Conservation (phyloP, 352 stramenopile genomes). For the Phytopythium aichiense region DNA sequence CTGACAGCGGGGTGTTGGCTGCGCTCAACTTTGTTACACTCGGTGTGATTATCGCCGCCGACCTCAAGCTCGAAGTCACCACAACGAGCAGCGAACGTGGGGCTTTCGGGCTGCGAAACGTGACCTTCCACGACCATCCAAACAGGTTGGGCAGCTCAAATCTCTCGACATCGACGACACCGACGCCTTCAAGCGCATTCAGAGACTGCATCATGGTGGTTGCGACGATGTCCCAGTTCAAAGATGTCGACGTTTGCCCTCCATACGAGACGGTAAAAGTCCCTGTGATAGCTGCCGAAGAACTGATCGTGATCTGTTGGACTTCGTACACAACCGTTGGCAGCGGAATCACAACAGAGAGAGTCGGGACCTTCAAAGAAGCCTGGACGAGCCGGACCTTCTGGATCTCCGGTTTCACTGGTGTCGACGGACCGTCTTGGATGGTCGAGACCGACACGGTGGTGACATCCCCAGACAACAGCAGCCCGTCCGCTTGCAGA, state of each 20-base stretch:
- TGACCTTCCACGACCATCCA: constrained; percentile 31
- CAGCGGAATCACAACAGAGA: constrained; percentile 13
- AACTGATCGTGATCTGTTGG: constrained; percentile 22
- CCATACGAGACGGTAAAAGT: constrained; percentile 24
- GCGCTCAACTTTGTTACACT: constrained; percentile 9
- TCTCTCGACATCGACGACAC: constrained; percentile 14
- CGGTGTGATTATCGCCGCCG: constrained; percentile 9
- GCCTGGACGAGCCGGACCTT: constrained; percentile 8
- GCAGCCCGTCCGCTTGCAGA: constrained; percentile 14
- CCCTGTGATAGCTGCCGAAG: constrained; percentile 13
- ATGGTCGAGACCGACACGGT: constrained; percentile 19
- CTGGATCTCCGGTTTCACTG: constrained; percentile 19
- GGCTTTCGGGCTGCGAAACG: constrained; percentile 13
- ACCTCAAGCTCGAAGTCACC: constrained; percentile 13
- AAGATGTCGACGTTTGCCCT: constrained; percentile 6
- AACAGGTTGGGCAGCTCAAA: constrained; percentile 1
- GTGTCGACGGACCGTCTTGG: constrained; percentile 14
- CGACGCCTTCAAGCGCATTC: constrained; percentile 14
- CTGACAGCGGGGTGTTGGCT: constrained; percentile 14
- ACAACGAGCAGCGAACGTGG: constrained; percentile 19
- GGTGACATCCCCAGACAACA: constrained; percentile 18
- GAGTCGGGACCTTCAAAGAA: constrained; percentile 5
- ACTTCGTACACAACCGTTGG: constrained; percentile 18
- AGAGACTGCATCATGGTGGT: constrained; percentile 15
- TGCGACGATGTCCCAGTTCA: constrained; percentile 18